Base-by-base conservation (phyloP, 2,329 filamentous ascomycete genomes). In the Ophiostoma pallidulum region DNA sequence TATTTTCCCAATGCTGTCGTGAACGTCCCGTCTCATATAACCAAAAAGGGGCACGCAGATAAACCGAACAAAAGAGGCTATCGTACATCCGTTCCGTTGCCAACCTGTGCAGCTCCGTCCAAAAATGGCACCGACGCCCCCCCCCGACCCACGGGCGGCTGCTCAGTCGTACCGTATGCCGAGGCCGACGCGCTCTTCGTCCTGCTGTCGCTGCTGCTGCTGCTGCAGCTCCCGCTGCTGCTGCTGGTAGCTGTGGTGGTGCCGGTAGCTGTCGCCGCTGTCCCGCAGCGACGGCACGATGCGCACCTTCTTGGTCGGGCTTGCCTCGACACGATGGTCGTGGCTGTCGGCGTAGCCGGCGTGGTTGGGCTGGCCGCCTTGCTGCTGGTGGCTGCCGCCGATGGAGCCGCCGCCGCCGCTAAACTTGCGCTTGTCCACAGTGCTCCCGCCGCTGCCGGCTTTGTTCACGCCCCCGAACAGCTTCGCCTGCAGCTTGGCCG, bases 291-390 rank as follows among this genome's bases (percentile, higher is more conserved):
- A 61, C 1, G 64, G 66, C 12, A 65, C 69, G 14, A 71, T 63
- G 20, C 71, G 66, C 45, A 69, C 59, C 62, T 71, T 78, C 62
- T 79, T 79, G 1, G 68, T 62, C 24, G 74, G 73, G 55, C 72
- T 77, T 6, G 62, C 61, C 24, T 66, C 58, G 10, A 60, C 59
- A 20, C 60, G 60, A 36, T 59, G 52, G 28, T 62, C 58, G 3
- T 65, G 64, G 10, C 53, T 53, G 13, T 57, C 40, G 54, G 60
- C 16, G 48, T 41, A n/a, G n/a, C n/a, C n/a, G n/a, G n/a, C n/a
- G n/a, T n/a, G n/a, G n/a, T n/a, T n/a, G n/a, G n/a, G n/a, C 6
- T 28, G 24, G 24, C 24, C 24, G 24, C 24, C 24, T 28, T 28
- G 24, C 24, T n/a, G n/a, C n/a, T n/a, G n/a, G 48, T 41, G 38